These are phyloP conservation scores for Goffeauzyma gilvescens DNA, from an alignment of 768 basidiomycete genomes.

Conservation along the genomic window DNA sequence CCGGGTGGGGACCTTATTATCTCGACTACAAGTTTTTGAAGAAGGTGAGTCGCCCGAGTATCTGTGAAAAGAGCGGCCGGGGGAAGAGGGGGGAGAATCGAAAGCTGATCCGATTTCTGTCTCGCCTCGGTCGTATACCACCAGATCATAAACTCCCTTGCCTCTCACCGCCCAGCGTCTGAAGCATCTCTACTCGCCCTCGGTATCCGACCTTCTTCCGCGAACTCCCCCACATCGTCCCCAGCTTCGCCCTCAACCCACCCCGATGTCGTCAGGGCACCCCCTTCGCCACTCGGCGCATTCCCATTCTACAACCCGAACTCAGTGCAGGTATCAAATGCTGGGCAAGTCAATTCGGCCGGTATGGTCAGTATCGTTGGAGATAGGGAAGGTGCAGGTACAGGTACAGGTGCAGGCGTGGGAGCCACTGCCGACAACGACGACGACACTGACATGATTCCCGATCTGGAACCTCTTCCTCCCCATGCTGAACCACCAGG, in stretches of 20 bases:
- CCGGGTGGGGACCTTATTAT: slow-evolving; percentile 89
- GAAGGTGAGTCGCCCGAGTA: slow-evolving; percentile 27
- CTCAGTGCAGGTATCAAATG: too few species aligned
- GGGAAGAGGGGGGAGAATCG: not conserved
- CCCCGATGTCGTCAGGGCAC: too few species aligned
- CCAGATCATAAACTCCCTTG: slow-evolving; percentile 85
- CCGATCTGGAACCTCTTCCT: slow-evolving; percentile 25
- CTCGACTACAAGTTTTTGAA: slow-evolving; percentile 97
- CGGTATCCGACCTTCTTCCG: slow-evolving; percentile 48
- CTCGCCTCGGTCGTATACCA: not conserved
- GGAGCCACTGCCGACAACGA: too few species aligned
- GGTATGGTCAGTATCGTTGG: too few species aligned
- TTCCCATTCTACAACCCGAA: too few species aligned
- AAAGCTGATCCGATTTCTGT: not conserved
- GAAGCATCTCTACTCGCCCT: slow-evolving; percentile 73
- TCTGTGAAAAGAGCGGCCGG: not conserved
- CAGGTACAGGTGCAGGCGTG: too few species aligned
- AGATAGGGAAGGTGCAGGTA: too few species aligned
- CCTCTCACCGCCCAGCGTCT: slow-evolving; percentile 69
- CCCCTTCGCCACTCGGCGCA: too few species aligned
- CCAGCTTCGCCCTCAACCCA: slow-evolving; percentile 7
- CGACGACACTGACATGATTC: too few species aligned
- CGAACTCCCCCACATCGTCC: slow-evolving; percentile 35
- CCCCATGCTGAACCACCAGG: slow-evolving; percentile 26
- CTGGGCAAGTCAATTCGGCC: too few species aligned